Base-by-base conservation (phyloP, 495 filamentous ascomycete genomes). In the Penicillium pancosmium region DNA sequence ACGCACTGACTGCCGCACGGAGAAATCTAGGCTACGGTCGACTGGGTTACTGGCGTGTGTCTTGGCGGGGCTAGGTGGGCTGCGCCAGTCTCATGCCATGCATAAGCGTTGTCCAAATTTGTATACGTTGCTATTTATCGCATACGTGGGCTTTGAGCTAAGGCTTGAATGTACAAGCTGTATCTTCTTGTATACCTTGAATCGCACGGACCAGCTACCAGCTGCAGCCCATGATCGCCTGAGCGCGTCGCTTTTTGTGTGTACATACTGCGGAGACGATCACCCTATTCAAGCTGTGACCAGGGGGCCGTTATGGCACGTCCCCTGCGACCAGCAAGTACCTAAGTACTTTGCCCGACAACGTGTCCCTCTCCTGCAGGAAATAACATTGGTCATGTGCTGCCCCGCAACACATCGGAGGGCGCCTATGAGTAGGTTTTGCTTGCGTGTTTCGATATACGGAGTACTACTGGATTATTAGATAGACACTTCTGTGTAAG, bases 1-100 rank as follows among this genome's bases (percentile, higher is more conserved):
- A 49, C 62, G 67, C 67, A 68, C 55, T 65, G 67, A 69, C 68
- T 50, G 57, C 56, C 61, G 61, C 62, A 57, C 64, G 55, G 61
- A 52, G 56, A 57, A 58, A 58, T 65, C 65, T 65, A 56, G 67
- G 49, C 67, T 56, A 27, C 44, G n/a, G 59, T 55, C 57, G 56
- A 66, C 27, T 11, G 25, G 10, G 16, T 16, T 21, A 21, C 5
- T 54, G 50, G 43, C 19, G 55, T 57, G 54, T 36, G 23, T 18
- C 16, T 44, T 44, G 41, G 36, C 41, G 15, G 8, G 41, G 41
- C 18, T 10, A 10, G 16, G 46, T 19, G 10, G 46, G 51, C 51
- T 6, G 38, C 36, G 57, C 19, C 19, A 16, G 55, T 50, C 49
- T 61, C 51, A 64, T 65, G 58, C 58, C 19, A 56, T 61, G 58